These are phyloP conservation scores for Eimeria tenella DNA, from an alignment of 169 alveolate species.

Conservation along the genomic window DNA sequence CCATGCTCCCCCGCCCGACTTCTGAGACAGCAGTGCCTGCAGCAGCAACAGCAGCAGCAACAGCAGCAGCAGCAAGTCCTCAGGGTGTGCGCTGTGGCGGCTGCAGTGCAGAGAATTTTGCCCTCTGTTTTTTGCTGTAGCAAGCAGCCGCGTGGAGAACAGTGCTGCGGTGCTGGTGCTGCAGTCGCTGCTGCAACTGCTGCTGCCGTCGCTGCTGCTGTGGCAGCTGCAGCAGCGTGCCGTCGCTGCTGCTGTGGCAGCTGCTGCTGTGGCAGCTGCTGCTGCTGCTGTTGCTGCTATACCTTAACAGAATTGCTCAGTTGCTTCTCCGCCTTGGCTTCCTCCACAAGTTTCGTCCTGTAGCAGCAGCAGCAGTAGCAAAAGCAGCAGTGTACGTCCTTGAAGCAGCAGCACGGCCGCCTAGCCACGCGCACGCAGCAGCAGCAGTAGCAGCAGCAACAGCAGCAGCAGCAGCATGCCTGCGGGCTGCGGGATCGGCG, in stretches of 20 bases:
- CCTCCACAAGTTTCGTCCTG: slow-evolving; percentile 24
- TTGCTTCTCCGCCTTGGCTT: slow-evolving; percentile 15
- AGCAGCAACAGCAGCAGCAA: slow-evolving; percentile 44
- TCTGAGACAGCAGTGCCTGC: slow-evolving; percentile 50
- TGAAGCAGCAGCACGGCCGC: slow-evolving; percentile 7
- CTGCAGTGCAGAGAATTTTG: background rate
- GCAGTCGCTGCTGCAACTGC: slow-evolving; percentile 2
- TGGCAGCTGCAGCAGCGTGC: background rate
- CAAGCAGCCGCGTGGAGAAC: background rate
- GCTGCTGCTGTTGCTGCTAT: too few species aligned
- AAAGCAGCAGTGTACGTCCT: background rate
- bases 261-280: too few species aligned
- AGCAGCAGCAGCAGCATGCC: background rate
- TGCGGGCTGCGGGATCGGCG: slow-evolving; percentile 1
- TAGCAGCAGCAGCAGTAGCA: slow-evolving; percentile 39
- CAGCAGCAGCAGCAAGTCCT: background rate
- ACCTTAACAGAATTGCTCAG: slow-evolving; percentile 1
- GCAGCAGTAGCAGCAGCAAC: too few species aligned
- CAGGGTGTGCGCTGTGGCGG: background rate
- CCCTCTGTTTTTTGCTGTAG: background rate
- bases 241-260: slow-evolving; percentile 4
- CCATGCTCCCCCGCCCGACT: background rate
- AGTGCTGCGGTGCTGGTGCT: background rate
- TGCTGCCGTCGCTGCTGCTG: slow-evolving; percentile 6
- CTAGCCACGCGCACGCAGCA: too few species aligned